Evolutionary conservation across 2,329 filamentous ascomycete species (phyloP).

Genomic region (Pseudopithomyces chartarum): DNA sequence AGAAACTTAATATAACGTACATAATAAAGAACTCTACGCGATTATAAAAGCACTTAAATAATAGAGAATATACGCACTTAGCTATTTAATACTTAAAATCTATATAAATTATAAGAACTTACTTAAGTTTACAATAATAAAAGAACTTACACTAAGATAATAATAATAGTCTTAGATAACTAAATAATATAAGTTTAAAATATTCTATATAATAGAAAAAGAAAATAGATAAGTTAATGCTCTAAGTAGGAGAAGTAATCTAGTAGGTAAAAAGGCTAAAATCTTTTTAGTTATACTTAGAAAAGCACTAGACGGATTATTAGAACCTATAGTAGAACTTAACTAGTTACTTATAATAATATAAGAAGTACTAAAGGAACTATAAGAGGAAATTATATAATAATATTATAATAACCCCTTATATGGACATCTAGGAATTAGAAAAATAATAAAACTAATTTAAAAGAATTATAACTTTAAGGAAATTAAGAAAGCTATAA

Average conservation of each 20-base stretch:
- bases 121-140: background rate
- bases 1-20: background rate
- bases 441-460: background rate
- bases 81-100: background rate
- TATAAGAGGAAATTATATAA: background rate
- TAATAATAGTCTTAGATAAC: background rate
- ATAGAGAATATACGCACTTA: slow-evolving; percentile 3
- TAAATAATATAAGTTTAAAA: background rate
- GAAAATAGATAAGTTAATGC: too few relatives aligned
- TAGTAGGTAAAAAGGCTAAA: background rate
- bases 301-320: background rate
- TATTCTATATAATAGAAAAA: background rate
- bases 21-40: slow-evolving; percentile 3
- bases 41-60: slow-evolving; percentile 3
- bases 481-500: background rate
- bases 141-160: slow-evolving; percentile 3
- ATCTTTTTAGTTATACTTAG: background rate
- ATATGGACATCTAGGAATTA: background rate
- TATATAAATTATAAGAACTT: slow-evolving; percentile 1
- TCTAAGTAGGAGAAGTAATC: too few relatives aligned
- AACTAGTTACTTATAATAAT: background rate
- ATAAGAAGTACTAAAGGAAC: background rate
- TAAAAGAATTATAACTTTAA: background rate
- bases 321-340: background rate
- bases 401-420: background rate